Percentiles rank a stretch among this genome's conserved stretches.
phyloP scores from a whole-genome alignment of 2,329 filamentous ascomycete genomes.

The Penicillium paneum region DNA sequence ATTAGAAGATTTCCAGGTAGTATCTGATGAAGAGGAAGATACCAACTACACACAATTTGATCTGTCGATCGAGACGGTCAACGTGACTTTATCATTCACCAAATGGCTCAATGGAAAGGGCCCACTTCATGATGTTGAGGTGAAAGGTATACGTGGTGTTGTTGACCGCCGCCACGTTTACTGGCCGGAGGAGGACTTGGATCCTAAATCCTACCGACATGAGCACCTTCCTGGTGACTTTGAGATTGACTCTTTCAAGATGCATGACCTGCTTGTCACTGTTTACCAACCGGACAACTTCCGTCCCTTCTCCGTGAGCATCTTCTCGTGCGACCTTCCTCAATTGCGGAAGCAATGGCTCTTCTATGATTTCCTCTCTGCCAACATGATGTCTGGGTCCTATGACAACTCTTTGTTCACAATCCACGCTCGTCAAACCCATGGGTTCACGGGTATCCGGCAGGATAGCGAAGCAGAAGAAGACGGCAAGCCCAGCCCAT shows the following conservation, averaged over 20 bases:
- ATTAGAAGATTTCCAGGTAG: constrained; percentile 38
- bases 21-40: constrained; percentile 63
- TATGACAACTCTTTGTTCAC: constrained; percentile 96
- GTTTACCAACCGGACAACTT: constrained; percentile 87
- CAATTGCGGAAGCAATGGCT: constrained; percentile 93
- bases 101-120: constrained; percentile 99
- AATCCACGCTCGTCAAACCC: constrained; percentile 88
- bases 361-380: constrained; percentile 94
- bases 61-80: constrained; percentile 88
- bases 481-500: constrained; percentile 65
- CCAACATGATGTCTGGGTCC: constrained; percentile 92
- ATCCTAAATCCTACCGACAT: constrained; percentile 84
- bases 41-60: constrained; percentile 98
- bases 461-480: constrained; percentile 55
- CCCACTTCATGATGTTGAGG: constrained; percentile 83
- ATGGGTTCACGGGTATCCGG: constrained; percentile 68
- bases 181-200: constrained; percentile 66
- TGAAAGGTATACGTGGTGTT: constrained; percentile 88
- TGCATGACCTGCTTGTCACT: constrained; percentile 89
- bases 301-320: constrained; percentile 91
- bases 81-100: constrained; percentile 93
- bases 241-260: constrained; percentile 93
- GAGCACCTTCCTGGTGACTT: constrained; percentile 90
- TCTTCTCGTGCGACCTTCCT: constrained; percentile 92
- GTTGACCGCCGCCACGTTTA: constrained; percentile 82